phyloP scores from a whole-genome alignment of 2,329 filamentous ascomycete species.

The Pseudohalonectria lignicola region DNA sequence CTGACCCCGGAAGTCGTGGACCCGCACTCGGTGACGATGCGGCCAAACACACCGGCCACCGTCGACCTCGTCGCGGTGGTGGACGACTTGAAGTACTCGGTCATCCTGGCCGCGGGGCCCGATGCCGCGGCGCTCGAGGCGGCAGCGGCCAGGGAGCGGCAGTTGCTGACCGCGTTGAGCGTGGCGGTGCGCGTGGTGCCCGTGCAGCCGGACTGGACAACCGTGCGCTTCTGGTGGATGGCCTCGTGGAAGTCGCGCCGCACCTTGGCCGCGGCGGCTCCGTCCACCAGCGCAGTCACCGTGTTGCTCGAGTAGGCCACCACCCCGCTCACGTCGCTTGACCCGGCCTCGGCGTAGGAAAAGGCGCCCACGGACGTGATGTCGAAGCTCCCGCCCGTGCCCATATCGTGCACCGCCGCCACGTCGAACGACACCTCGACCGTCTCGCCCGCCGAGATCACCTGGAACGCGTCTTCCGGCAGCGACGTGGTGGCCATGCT shows the following conservation, averaged over 20 bases:
- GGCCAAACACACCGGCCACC: constrained; percentile 38
- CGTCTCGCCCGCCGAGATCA: constrained; percentile 34
- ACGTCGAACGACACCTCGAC: constrained; percentile 43
- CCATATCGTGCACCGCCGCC: constrained; percentile 42
- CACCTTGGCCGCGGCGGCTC: constrained; percentile 36
- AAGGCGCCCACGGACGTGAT: constrained; percentile 45
- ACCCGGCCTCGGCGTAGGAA: constrained; percentile 39
- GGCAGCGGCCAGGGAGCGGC: constrained; percentile 37
- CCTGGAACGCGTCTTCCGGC: constrained; percentile 35
- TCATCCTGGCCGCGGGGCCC: constrained; percentile 35
- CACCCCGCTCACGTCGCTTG: constrained; percentile 40
- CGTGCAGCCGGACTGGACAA: constrained; percentile 42
- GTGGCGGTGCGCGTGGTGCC: constrained; percentile 31
- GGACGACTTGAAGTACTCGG: constrained; percentile 55
- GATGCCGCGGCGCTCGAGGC: constrained; percentile 40
- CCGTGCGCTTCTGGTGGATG: constrained; percentile 37
- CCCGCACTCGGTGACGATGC: constrained; percentile 43
- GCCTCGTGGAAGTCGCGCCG: constrained; percentile 28
- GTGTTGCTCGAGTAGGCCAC: constrained; percentile 49
- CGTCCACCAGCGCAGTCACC: constrained; percentile 45
- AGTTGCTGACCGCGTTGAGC: constrained; percentile 40
- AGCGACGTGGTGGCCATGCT: constrained; percentile 33
- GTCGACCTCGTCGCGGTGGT: constrained; percentile 28
- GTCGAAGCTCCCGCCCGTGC: constrained; percentile 40
- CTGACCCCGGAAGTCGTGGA: constrained; percentile 35